Evolutionary conservation across 345 rosid species (phyloP).

Genomic region (Excoecaria agallocha): DNA sequence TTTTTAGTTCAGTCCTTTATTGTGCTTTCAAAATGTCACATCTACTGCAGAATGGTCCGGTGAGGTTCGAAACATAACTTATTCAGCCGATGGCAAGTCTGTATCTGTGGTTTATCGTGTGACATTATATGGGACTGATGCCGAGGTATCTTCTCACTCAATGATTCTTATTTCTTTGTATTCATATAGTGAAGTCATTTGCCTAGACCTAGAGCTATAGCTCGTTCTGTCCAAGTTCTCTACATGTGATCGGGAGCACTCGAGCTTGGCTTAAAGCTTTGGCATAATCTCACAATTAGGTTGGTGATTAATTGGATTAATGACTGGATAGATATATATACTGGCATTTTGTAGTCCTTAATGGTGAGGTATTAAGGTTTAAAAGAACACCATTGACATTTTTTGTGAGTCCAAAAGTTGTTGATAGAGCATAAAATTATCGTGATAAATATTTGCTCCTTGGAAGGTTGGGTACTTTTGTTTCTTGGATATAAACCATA

Average conservation of each 20-base stretch:
- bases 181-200: not conserved
- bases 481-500: not conserved
- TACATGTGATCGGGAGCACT: not conserved
- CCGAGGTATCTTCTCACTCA: constrained; percentile 55
- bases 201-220: not conserved
- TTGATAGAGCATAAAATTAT: too few relatives aligned
- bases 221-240: not conserved
- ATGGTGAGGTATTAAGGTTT: not conserved
- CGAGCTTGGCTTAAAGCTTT: not conserved
- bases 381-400: too few relatives aligned
- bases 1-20: not conserved
- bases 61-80: constrained; percentile 69
- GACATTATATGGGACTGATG: constrained; percentile 78
- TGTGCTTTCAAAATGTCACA: not conserved
- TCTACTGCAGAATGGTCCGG: constrained; percentile 75
- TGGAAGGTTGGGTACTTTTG: not conserved
- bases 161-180: not conserved
- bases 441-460: not conserved
- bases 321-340: not conserved
- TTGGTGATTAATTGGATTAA: not conserved
- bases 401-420: too few relatives aligned
- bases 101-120: constrained; percentile 82
- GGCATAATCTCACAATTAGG: not conserved
- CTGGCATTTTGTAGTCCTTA: not conserved
- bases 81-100: constrained; percentile 73